Percentiles rank a stretch among this genome's conserved stretches.
Conservation (phyloP, 768 basidiomycete genomes). For the Serendipita sp. region DNA sequence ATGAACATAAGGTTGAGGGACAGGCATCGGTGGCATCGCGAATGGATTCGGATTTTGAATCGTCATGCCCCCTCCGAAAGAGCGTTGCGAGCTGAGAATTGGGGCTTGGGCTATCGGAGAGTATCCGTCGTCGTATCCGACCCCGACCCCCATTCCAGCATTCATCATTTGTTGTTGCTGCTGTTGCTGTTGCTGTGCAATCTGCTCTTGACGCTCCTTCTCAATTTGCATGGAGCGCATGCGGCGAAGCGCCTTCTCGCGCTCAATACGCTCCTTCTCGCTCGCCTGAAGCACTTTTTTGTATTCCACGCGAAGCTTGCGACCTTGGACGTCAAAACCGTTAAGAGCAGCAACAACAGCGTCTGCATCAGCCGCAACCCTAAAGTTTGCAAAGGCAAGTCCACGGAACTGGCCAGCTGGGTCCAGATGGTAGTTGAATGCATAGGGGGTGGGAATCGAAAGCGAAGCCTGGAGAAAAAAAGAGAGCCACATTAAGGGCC, state of each 20-base stretch:
- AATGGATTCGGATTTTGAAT: constrained; percentile 25
- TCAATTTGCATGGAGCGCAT: constrained; percentile 97
- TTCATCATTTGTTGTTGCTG: constrained; percentile 63
- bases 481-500: constrained; percentile 8
- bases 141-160: constrained; percentile 27
- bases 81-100: constrained; percentile 28
- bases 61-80: constrained; percentile 26
- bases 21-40: constrained; percentile 5
- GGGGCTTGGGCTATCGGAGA: background rate
- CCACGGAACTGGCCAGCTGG: constrained; percentile 94
- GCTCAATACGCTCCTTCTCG: constrained; percentile 95
- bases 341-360: constrained; percentile 92
- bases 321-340: constrained; percentile 89
- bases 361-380: constrained; percentile 78
- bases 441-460: constrained; percentile 90
- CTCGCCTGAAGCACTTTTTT: constrained; percentile 99
- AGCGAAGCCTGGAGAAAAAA: constrained; percentile 51
- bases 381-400: constrained; percentile 95
- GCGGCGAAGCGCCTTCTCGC: constrained; percentile 93
- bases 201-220: constrained; percentile 47
- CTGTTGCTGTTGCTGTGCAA: constrained; percentile 22
- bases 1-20: constrained; percentile 18
- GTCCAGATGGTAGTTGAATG: constrained; percentile 98
- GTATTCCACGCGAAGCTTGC: constrained; percentile 96
- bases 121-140: constrained; percentile 2